Conservation (phyloP, 202 grass and related monocot species). For the Saccharum hybrid region DNA sequence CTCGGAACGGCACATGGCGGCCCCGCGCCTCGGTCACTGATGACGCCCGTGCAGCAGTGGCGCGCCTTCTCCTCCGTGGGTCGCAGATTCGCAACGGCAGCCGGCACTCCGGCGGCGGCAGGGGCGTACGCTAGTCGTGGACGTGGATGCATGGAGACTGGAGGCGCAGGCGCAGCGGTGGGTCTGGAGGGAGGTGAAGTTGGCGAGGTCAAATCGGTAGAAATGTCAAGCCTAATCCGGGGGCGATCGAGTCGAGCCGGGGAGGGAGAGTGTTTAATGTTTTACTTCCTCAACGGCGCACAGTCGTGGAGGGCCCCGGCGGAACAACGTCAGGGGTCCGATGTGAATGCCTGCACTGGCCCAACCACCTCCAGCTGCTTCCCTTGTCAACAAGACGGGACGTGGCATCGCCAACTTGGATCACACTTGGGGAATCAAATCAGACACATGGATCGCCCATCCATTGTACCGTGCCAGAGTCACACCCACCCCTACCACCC, state of each 20-base stretch:
- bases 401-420: constrained; percentile 42
- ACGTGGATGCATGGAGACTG: background rate
- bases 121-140: too few species aligned
- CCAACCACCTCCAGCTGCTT: constrained; percentile 34
- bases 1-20: too few species aligned
- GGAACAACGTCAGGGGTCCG: constrained; percentile 46
- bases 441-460: background rate
- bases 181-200: background rate
- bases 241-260: background rate
- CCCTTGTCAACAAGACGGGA: constrained; percentile 18
- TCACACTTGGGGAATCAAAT: constrained; percentile 33
- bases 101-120: too few species aligned
- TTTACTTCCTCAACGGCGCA: constrained; percentile 30
- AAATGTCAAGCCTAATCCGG: constrained; percentile 29
- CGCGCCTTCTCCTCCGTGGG: too few species aligned
- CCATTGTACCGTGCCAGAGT: background rate
- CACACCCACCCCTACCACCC: constrained; percentile 29
- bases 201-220: constrained; percentile 40
- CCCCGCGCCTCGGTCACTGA: background rate
- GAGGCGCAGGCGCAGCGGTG: too few species aligned
- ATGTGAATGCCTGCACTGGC: constrained; percentile 44
- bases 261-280: background rate
- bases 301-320: constrained; percentile 3
- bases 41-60: background rate
- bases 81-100: too few species aligned